These are phyloP conservation scores for Trifolium dubium DNA, from an alignment of 306 rosid species.

Conservation along the genomic window DNA sequence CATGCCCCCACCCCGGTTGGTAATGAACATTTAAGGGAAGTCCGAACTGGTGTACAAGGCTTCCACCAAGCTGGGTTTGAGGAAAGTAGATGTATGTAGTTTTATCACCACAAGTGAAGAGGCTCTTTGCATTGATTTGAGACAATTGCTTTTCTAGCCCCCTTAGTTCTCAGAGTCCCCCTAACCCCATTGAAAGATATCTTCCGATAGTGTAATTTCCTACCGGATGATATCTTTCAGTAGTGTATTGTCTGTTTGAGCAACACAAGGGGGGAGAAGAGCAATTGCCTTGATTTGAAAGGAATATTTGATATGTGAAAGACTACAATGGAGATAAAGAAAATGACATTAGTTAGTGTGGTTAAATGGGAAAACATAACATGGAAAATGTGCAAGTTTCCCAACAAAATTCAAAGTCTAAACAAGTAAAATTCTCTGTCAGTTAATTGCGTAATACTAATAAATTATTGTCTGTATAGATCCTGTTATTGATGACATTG, in stretches of 20 bases:
- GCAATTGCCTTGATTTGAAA: not conserved
- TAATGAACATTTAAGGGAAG: not conserved
- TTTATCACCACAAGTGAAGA: constrained; percentile 3
- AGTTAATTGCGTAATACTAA: not conserved
- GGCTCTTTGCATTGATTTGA: not conserved
- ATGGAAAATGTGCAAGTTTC: constrained; percentile 7
- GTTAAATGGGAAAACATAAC: constrained; percentile 12
- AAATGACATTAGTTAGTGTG: not conserved
- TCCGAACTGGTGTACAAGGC: not conserved
- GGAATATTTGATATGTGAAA: not conserved
- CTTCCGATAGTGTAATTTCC: no score
- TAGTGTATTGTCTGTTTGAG: no score
- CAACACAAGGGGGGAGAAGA: no score
- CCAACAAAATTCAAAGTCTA: constrained; percentile 1
- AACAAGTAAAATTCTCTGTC: not conserved
- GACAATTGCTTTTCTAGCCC: no score
- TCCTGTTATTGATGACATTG: not conserved
- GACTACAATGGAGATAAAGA: constrained; percentile 3
- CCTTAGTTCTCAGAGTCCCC: no score
- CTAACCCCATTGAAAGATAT: no score
- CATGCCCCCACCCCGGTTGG: not conserved
- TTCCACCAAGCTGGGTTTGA: not conserved
- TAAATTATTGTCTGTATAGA: not conserved
- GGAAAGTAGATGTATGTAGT: not conserved
- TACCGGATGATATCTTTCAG: no score